Percentiles rank a stretch among this genome's conserved stretches.
Conservation (phyloP, 495 filamentous ascomycete species). For the Annulohypoxylon moriforme region DNA sequence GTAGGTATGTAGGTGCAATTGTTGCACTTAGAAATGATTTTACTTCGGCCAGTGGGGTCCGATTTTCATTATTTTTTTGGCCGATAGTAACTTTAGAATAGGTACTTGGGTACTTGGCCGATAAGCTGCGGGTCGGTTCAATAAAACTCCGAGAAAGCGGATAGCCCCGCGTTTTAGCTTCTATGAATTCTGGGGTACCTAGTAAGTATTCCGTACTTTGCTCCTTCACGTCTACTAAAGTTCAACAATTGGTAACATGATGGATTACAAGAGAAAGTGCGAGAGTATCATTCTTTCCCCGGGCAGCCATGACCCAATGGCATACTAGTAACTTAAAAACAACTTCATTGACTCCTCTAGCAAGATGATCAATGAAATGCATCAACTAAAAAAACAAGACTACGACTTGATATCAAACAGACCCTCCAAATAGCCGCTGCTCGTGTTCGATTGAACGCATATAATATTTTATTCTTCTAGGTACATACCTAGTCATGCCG, state of each 20-base stretch:
- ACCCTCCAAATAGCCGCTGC: not conserved
- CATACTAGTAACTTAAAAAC: not conserved
- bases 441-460: not conserved
- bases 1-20: not conserved
- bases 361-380: not conserved
- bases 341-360: not conserved
- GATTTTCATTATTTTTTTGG: constrained; percentile 32
- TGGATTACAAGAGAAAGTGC: constrained; percentile 16
- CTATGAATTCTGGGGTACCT: not conserved
- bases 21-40: constrained; percentile 5
- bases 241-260: not conserved
- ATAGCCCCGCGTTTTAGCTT: not conserved
- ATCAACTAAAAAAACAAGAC: not conserved
- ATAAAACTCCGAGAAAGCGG: not conserved
- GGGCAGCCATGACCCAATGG: not conserved
- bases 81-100: constrained; percentile 15
- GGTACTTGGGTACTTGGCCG: not conserved
- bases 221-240: not conserved
- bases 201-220: not conserved
- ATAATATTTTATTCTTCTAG: not conserved
- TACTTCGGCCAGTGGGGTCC: constrained; percentile 23
- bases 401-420: not conserved
- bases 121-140: constrained; percentile 13
- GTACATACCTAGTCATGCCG: constrained; percentile 19
- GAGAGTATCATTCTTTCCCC: not conserved